A percentile compares a stretch with the other conserved stretches of the same genome.
phyloP scores from a whole-genome alignment of 1,284 basidiomycete species.

The Cryptococcus deneoformans region DNA sequence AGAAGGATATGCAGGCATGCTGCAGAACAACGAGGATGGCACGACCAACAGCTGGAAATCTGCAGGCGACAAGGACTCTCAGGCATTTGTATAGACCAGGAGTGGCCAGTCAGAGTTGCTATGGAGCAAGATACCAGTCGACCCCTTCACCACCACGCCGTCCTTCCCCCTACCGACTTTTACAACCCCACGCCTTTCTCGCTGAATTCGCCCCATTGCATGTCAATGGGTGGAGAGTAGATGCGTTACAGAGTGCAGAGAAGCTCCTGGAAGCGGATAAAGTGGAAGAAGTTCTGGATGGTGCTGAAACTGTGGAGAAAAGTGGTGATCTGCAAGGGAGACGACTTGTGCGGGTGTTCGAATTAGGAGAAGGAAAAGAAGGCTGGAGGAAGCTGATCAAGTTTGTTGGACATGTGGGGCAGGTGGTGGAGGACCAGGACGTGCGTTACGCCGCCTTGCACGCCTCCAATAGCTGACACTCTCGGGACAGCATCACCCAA shows the following conservation, averaged over 20 bases:
- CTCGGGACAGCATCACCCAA: slow-evolving; percentile 37
- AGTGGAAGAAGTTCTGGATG: neutral
- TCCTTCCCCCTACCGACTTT: slow-evolving; percentile 35
- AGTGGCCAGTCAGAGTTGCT: no score
- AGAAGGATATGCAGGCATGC: no score
- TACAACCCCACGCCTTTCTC: slow-evolving; percentile 29
- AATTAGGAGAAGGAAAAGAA: slow-evolving; percentile 24
- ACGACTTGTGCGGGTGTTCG: slow-evolving; percentile 26
- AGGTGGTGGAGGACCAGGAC: slow-evolving; percentile 27
- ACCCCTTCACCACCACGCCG: slow-evolving; percentile 4
- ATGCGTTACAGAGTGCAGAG: neutral
- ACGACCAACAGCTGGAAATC: no score
- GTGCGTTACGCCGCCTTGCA: slow-evolving; percentile 17
- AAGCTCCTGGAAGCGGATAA: slow-evolving; percentile 1
- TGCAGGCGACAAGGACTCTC: no score
- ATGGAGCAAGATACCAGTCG: neutral
- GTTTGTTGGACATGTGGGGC: slow-evolving; percentile 12
- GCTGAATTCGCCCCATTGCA: slow-evolving; percentile 34
- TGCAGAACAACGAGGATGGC: no score
- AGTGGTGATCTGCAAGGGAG: slow-evolving; percentile 31
- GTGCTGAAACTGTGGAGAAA: slow-evolving; percentile 8
- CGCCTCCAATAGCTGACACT: neutral
- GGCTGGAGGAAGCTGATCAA: slow-evolving; percentile 28
- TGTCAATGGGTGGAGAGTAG: slow-evolving; percentile 31
- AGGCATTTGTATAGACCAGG: no score